Evolutionary conservation across 208 protist genomes (phyloP).

Genomic region (Leishmania braziliensis): DNA sequence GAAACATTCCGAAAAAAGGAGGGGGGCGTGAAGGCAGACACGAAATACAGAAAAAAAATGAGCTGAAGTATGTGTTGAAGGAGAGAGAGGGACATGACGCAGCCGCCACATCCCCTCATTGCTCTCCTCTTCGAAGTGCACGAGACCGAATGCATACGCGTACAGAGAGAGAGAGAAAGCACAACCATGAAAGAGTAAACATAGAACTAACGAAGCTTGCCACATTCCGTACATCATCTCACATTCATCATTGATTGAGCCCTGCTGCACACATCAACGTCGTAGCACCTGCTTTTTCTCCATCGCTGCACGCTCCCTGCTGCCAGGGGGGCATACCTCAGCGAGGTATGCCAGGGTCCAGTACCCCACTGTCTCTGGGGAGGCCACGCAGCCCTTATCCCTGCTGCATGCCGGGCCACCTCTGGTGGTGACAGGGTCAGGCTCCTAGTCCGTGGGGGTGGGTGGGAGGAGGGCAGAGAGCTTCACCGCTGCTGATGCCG

Average conservation of each 20-base stretch:
- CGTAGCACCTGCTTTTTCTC: not conserved
- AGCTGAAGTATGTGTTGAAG: not conserved
- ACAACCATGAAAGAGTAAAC: not conserved
- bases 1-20: constrained; percentile 3
- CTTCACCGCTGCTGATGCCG: not conserved
- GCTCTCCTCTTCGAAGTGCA: not conserved
- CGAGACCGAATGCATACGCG: not conserved
- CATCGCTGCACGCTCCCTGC: not conserved
- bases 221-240: not conserved
- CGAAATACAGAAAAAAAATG: not conserved
- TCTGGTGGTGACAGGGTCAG: not conserved
- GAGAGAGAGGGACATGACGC: not conserved
- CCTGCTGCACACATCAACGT: not conserved
- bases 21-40: not conserved
- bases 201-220: not conserved
- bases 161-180: not conserved
- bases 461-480: not conserved
- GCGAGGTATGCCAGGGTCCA: not conserved
- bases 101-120: not conserved
- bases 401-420: not conserved
- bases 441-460: not conserved
- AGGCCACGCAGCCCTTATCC: not conserved
- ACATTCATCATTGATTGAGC: not conserved
- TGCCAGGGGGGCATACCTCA: not conserved
- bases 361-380: too few relatives aligned